These are phyloP conservation scores for Exobasidium rhododendri DNA, from an alignment of 1,284 basidiomycete genomes.

Conservation along the genomic window DNA sequence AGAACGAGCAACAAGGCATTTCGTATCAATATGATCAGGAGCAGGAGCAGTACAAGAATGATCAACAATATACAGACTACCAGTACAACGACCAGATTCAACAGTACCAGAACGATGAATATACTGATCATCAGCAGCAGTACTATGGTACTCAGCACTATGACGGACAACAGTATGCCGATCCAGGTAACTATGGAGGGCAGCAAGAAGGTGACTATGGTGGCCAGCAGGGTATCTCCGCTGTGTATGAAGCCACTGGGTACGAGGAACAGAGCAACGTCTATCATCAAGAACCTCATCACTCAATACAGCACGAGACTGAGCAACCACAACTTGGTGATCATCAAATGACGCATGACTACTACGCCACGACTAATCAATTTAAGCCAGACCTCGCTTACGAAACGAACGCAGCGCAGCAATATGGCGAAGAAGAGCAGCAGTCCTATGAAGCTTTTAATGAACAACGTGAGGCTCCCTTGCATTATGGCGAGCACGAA, in stretches of 20 bases:
- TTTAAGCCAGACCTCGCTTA: no score
- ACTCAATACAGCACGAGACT: conserved; percentile 25
- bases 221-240: neutral
- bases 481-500: conserved; percentile 16
- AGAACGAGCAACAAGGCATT: conserved; percentile 3
- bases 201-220: no score
- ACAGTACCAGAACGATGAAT: conserved; percentile 14
- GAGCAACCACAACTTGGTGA: neutral
- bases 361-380: no score
- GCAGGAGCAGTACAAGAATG: neutral
- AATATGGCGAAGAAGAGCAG: neutral
- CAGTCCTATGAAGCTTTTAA: conserved; percentile 4
- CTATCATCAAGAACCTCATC: conserved; percentile 13
- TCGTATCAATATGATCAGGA: neutral
- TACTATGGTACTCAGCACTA: neutral
- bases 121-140: conserved; percentile 9
- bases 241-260: conserved; percentile 3
- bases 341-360: no score
- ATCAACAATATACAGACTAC: conserved; percentile 12
- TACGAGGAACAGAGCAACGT: conserved; percentile 5
- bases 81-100: conserved; percentile 1
- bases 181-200: neutral
- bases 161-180: neutral
- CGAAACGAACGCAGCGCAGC: no score
- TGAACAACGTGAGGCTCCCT: conserved; percentile 6